Conservation (phyloP, 2,329 filamentous ascomycete genomes). For the Hymenoscyphus fraxineus region DNA sequence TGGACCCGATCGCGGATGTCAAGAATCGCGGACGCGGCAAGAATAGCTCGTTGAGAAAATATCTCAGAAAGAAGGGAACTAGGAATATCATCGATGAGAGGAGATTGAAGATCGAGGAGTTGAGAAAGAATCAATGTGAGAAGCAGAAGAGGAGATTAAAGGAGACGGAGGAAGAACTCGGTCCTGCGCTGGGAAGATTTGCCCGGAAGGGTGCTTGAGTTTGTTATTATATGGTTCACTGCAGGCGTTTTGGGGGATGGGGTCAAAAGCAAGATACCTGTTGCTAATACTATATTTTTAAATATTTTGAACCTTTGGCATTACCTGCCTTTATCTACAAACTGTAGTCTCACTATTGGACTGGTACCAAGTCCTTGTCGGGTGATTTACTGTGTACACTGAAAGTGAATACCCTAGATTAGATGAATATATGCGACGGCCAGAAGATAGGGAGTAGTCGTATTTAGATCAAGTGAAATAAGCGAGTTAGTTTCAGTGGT, state of each 20-base stretch:
- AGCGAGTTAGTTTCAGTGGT: too few relatives aligned
- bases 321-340: neutral
- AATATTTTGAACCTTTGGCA: neutral
- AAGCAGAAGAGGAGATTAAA: slow-evolving; percentile 64
- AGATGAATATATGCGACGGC: too few relatives aligned
- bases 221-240: neutral
- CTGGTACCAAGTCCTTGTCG: neutral
- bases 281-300: neutral
- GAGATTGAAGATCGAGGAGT: slow-evolving; percentile 77
- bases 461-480: too few relatives aligned
- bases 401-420: too few relatives aligned
- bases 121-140: slow-evolving; percentile 66
- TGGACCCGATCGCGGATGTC: slow-evolving; percentile 56
- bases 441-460: too few relatives aligned
- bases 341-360: neutral
- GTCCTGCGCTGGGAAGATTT: slow-evolving; percentile 83
- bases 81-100: slow-evolving; percentile 97
- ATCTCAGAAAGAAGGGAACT: slow-evolving; percentile 84
- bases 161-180: slow-evolving; percentile 69
- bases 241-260: slow-evolving; percentile 4
- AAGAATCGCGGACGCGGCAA: slow-evolving; percentile 80
- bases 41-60: slow-evolving; percentile 84
- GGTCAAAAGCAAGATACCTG: slow-evolving; percentile 10
- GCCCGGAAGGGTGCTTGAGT: slow-evolving; percentile 55
- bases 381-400: neutral